Evolutionary conservation across 2,329 filamentous ascomycete species (phyloP).

Genomic region (Lachnellula arida): DNA sequence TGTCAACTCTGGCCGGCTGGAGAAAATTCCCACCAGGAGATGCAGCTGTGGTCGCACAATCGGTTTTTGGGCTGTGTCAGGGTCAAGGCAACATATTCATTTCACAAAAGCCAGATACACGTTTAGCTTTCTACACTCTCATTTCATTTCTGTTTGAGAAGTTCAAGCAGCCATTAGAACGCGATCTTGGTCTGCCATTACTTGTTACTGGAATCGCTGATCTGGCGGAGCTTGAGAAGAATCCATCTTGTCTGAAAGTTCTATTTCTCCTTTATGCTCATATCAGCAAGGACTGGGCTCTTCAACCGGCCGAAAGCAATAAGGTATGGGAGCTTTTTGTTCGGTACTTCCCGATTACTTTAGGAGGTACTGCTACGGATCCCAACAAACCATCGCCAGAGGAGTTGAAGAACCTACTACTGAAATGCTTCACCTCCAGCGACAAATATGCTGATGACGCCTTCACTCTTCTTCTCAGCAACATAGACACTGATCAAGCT

Average conservation of each 20-base stretch:
- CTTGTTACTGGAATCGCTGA: slow-evolving; percentile 23
- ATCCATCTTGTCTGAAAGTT: slow-evolving; percentile 22
- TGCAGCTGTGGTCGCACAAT: slow-evolving; percentile 11
- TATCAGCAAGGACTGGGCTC: slow-evolving; percentile 20
- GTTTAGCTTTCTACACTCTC: slow-evolving; percentile 20
- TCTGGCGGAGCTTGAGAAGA: slow-evolving; percentile 27
- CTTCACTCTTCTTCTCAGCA: slow-evolving; percentile 22
- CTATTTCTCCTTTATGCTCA: slow-evolving; percentile 25
- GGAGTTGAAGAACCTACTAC: slow-evolving; percentile 20
- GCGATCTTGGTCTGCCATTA: slow-evolving; percentile 10
- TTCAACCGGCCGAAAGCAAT: slow-evolving; percentile 10
- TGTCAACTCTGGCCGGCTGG: slow-evolving; percentile 13
- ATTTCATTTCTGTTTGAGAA: slow-evolving; percentile 17
- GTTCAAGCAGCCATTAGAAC: slow-evolving; percentile 12
- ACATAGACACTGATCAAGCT: slow-evolving; percentile 25
- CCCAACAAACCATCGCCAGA: slow-evolving; percentile 16
- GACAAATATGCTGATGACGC: slow-evolving; percentile 22
- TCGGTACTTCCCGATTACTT: slow-evolving; percentile 29
- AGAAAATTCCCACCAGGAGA: slow-evolving; percentile 16
- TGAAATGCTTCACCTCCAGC: slow-evolving; percentile 26
- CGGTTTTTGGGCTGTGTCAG: slow-evolving; percentile 17
- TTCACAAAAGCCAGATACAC: slow-evolving; percentile 17
- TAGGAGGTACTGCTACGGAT: slow-evolving; percentile 14
- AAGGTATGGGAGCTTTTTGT: slow-evolving; percentile 26
- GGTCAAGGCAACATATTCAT: slow-evolving; percentile 9